These are phyloP conservation scores for Cylindrodendrum hubeiense DNA, from an alignment of 2,329 filamentous ascomycete genomes.

Conservation along the genomic window DNA sequence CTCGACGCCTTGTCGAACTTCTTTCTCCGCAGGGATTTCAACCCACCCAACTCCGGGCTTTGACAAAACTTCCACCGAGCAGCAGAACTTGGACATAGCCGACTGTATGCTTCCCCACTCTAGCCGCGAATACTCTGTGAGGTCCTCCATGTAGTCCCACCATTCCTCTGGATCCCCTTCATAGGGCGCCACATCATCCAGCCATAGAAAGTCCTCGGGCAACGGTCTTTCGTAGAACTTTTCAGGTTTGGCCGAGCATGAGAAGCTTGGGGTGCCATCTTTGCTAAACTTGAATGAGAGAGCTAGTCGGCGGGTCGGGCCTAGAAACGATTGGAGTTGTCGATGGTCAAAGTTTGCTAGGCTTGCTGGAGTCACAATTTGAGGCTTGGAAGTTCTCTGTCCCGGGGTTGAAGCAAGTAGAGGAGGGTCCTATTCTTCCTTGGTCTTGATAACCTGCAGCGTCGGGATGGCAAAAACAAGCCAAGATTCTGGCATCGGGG, in stretches of 20 bases:
- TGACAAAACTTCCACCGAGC: slow-evolving; percentile 13
- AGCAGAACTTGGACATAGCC: slow-evolving; percentile 11
- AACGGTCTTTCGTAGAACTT: neutral
- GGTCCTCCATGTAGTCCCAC: neutral
- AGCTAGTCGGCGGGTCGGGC: neutral
- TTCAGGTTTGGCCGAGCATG: slow-evolving; percentile 9
- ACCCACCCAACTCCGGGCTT: slow-evolving; percentile 5
- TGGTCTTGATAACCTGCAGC: slow-evolving; percentile 8
- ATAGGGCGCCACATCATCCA: neutral
- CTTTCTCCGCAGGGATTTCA: neutral
- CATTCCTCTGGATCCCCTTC: neutral
- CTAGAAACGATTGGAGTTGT: neutral
- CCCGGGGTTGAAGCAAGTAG: neutral
- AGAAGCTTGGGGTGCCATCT: slow-evolving; percentile 14
- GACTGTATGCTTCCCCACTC: neutral
- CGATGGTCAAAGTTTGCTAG: neutral
- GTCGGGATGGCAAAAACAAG: slow-evolving; percentile 13
- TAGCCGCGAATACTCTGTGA: neutral
- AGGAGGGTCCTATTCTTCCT: slow-evolving; percentile 22
- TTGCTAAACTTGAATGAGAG: slow-evolving; percentile 20
- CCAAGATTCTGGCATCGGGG: slow-evolving; percentile 16
- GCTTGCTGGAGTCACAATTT: neutral
- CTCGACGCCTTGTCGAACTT: neutral
- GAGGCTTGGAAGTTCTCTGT: neutral
- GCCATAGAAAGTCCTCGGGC: neutral